Evolutionary conservation across 2,329 filamentous ascomycete species (phyloP).

Genomic region (Alternaria longipes): DNA sequence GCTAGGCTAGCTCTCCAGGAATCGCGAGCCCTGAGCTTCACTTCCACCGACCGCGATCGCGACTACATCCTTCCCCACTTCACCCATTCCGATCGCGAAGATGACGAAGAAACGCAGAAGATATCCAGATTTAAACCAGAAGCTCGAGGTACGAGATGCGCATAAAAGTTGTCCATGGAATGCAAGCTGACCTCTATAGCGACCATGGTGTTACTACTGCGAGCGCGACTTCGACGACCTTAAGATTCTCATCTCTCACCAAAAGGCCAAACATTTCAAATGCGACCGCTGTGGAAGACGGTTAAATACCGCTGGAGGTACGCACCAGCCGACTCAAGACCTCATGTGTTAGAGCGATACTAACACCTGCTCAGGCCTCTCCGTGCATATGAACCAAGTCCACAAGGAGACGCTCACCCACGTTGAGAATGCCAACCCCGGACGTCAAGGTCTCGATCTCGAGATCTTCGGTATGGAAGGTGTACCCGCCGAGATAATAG

Average conservation of each 20-base stretch:
- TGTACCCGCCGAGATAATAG: slow-evolving; percentile 84
- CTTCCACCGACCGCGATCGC: slow-evolving; percentile 16
- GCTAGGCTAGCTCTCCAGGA: slow-evolving; percentile 30
- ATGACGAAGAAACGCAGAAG: slow-evolving; percentile 83
- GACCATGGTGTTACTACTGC: slow-evolving; percentile 99
- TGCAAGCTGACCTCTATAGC: slow-evolving; percentile 42
- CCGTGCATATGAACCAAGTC: slow-evolving; percentile 97
- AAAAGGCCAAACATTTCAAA: slow-evolving; percentile 99
- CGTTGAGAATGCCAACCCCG: slow-evolving; percentile 91
- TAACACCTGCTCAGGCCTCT: slow-evolving; percentile 70
- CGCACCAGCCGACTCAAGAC: slow-evolving; percentile 36
- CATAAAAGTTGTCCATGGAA: neutral
- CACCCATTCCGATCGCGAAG: slow-evolving; percentile 9
- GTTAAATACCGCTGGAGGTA: slow-evolving; percentile 94
- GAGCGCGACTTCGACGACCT: slow-evolving; percentile 98
- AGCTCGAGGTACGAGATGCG: slow-evolving; percentile 63
- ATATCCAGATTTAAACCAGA: slow-evolving; percentile 86
- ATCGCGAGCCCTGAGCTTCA: slow-evolving; percentile 31
- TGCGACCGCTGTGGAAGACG: slow-evolving; percentile 89
- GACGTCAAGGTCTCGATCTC: slow-evolving; percentile 83
- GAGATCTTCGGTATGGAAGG: slow-evolving; percentile 99
- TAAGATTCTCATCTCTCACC: slow-evolving; percentile 95
- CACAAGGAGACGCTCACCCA: slow-evolving; percentile 90
- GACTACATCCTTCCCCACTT: slow-evolving; percentile 5
- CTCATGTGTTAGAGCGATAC: slow-evolving; percentile 1